Base-by-base conservation (phyloP, 208 protist species). In the Leishmania gerbilli region DNA sequence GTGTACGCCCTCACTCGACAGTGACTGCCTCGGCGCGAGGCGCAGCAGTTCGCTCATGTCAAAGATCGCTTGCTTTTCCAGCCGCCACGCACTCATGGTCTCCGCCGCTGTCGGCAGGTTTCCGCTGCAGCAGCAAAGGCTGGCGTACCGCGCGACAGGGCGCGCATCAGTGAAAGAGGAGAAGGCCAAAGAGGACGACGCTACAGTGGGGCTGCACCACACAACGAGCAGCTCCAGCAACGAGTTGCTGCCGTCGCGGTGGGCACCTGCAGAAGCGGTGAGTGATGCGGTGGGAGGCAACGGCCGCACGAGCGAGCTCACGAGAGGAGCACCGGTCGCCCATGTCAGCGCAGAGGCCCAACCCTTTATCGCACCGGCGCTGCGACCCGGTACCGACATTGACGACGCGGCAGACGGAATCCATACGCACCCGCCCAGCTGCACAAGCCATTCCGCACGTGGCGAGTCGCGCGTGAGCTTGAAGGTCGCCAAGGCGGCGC, bases 401-500 rank as follows among this genome's bases (percentile, higher is more conserved):
- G 68, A 40, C 42, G 42, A 47, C 45, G 51, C 11, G 47, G 31
- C 17, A 76, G 51, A 76, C 27, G 72, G 72, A 62, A 76, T 76
- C 72, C 72, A 76, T 45, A 27, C 53, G 34, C 51, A 76, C 17
- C 53, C 53, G 34, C 47, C 15, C 51, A 76, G 19, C 15, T 42
- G 51, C 51, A 62, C 72, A 24, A 51, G 62, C 72, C 72, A 76
- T 51, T 62, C 72, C 40, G 27, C 42, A 55, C 51, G 31, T 62
- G 53, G 51, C 51, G 53, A 24, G 40, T 27, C 31, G 31, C 53
- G 65, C 34, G 62, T 71, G 4, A 82, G 62, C 15, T 27, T 49
- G 45, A 82, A 86, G 21, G 74, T 86, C 27, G 74, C 82, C 51
- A 86, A 62, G 11, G 82, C 78, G 21, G 72, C 24, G 67, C 78